Evolutionary conservation across 139 green algal genomes (phyloP), one percentile per base, ranked within the genome.

Genomic region (Chlorella sp.): DNA sequence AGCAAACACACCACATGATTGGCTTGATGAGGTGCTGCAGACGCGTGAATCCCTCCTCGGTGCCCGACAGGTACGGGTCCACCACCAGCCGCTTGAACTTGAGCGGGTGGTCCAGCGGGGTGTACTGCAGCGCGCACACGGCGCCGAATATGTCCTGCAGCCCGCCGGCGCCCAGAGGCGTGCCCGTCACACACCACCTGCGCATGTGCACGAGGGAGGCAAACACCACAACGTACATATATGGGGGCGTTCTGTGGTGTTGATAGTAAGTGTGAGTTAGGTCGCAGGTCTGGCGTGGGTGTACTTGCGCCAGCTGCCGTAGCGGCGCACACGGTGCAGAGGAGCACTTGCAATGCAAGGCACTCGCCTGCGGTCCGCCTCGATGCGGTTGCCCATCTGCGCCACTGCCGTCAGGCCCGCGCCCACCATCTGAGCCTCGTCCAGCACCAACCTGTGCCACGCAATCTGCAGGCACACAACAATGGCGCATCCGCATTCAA

Each of bases 401-500:
- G 72, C 77, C 67, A 80, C 75, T n/a, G 50, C 24, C 24, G 35
- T 60, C 35, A 71, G 32, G 35, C 49, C 6, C 31, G 66, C 63
- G 2, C 81, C 85, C 60, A 90, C 86, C 77, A 87, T 80, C 82
- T 94, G 89, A 0, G 89, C 89, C 81, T 94, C 89, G 60, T 94
- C 89, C 32, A 93, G 62, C 27, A 90, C 82, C 36, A 92, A 30
- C 0, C 89, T 81, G 77, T 85, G 86, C 89, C 89, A 94, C 17
- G 64, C 33, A 1, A 91, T 17, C 81, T 88, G 80, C 35, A 69
- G 31, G 6, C 59, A 64, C 23, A n/a, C n/a, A n/a, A n/a, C n/a
- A n/a, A n/a, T n/a, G n/a, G n/a, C n/a, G n/a, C n/a, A n/a, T n/a
- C n/a, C n/a, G n/a, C n/a, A n/a, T n/a, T n/a, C n/a, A n/a, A n/a